phyloP scores from a whole-genome alignment of 306 rosid species.

The Cicer bijugum region DNA sequence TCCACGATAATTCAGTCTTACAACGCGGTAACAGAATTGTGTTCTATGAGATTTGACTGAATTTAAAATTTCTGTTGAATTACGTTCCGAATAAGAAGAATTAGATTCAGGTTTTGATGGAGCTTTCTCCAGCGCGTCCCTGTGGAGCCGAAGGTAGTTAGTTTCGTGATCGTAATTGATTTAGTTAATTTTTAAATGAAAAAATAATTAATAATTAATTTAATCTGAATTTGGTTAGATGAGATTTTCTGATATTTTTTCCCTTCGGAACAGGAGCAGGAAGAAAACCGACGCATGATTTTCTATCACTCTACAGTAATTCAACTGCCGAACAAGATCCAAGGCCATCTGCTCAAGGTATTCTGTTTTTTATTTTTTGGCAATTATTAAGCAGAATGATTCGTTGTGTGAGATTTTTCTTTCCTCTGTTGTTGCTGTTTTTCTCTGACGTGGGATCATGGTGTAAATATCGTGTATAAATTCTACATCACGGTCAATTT shows the following conservation, averaged over 20 bases:
- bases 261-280: slow-evolving; percentile 54
- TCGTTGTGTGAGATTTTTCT: neutral
- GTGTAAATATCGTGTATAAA: slow-evolving; percentile 38
- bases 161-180: slow-evolving; percentile 17
- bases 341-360: slow-evolving; percentile 87
- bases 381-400: slow-evolving; percentile 38
- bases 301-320: slow-evolving; percentile 83
- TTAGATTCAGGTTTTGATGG: slow-evolving; percentile 59
- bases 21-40: slow-evolving; percentile 23
- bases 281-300: slow-evolving; percentile 88
- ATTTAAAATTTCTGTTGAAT: slow-evolving; percentile 47
- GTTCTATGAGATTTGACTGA: slow-evolving; percentile 44
- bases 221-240: neutral
- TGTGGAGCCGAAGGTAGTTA: slow-evolving; percentile 74
- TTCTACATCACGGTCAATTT: slow-evolving; percentile 43
- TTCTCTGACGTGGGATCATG: slow-evolving; percentile 45
- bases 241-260: slow-evolving; percentile 28
- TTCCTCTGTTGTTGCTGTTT: neutral
- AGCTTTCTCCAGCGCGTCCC: slow-evolving; percentile 84
- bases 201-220: neutral
- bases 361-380: slow-evolving; percentile 26
- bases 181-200: neutral
- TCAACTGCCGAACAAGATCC: slow-evolving; percentile 86
- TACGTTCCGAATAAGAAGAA: slow-evolving; percentile 5
- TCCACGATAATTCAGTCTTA: slow-evolving; percentile 28